phyloP scores from a whole-genome alignment of 2,329 filamentous ascomycete species.

The Zalaria sp. region DNA sequence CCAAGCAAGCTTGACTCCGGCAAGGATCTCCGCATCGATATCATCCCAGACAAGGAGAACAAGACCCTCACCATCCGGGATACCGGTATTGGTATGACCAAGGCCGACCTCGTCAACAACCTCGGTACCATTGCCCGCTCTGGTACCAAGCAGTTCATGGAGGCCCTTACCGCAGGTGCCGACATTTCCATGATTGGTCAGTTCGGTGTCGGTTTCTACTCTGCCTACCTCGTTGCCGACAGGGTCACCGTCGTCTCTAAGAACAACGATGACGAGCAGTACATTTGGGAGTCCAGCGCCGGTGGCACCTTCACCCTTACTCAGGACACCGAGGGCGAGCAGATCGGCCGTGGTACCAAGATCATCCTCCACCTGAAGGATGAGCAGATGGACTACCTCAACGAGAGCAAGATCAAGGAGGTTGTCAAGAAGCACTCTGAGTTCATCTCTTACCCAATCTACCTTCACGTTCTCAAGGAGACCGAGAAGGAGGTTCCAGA shows the following conservation, averaged over 20 bases:
- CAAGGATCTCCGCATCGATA: conserved; percentile 98
- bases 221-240: conserved; percentile 97
- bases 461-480: conserved; percentile 99
- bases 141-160: conserved; percentile 99
- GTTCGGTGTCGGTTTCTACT: conserved; percentile 99
- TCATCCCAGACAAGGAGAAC: conserved; percentile 92
- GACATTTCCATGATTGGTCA: conserved; percentile 99
- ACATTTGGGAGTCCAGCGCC: conserved; percentile 96
- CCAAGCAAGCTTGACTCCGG: conserved; percentile 90
- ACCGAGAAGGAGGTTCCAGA: conserved; percentile 97
- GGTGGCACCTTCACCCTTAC: conserved; percentile 94
- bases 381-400: conserved; percentile 95
- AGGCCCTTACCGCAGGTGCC: conserved; percentile 92
- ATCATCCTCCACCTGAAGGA: conserved; percentile 99
- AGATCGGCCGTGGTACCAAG: conserved; percentile 87
- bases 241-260: conserved; percentile 91
- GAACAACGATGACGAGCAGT: conserved; percentile 99
- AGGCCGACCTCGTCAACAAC: conserved; percentile 99
- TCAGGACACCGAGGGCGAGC: conserved; percentile 81
- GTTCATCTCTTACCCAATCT: conserved; percentile 99
- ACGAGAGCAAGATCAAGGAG: conserved; percentile 99
- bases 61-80: conserved; percentile 97
- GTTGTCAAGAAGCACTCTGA: conserved; percentile 99
- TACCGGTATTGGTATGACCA: conserved; percentile 99
- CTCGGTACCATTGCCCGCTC: conserved; percentile 98